Evolutionary conservation across 2,329 filamentous ascomycete species (phyloP).

Genomic region (Alternaria hordeiaustralica): DNA sequence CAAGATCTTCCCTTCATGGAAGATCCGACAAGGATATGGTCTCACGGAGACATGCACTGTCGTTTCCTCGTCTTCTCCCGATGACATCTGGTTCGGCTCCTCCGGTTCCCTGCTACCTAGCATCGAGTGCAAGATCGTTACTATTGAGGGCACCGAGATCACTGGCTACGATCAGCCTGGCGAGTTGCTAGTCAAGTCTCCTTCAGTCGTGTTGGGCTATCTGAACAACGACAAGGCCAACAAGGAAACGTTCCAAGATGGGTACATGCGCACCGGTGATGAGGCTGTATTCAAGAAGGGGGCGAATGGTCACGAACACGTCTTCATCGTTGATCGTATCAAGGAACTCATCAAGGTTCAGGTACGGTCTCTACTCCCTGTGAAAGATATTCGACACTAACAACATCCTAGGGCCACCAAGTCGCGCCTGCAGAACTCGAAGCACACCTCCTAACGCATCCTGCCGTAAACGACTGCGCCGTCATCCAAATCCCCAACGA

Average conservation of each 20-base stretch:
- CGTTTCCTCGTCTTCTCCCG: constrained; percentile 63
- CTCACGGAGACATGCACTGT: constrained; percentile 81
- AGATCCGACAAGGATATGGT: constrained; percentile 75
- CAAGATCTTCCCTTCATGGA: constrained; percentile 68
- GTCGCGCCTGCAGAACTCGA: constrained; percentile 85
- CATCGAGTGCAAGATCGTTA: constrained; percentile 70
- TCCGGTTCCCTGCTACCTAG: constrained; percentile 74
- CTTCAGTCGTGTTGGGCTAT: constrained; percentile 73
- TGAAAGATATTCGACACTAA: neutral
- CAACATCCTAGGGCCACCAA: constrained; percentile 68
- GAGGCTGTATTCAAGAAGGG: constrained; percentile 67
- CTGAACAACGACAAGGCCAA: constrained; percentile 86
- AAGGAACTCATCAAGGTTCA: constrained; percentile 82
- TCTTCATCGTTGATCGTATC: constrained; percentile 84
- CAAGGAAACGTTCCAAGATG: constrained; percentile 77
- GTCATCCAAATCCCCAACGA: constrained; percentile 77
- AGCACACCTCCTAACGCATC: constrained; percentile 77
- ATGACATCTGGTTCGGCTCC: constrained; percentile 74
- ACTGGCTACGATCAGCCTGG: constrained; percentile 66
- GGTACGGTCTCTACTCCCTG: constrained; percentile 51
- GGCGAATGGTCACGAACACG: constrained; percentile 73
- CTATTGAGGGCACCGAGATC: constrained; percentile 72
- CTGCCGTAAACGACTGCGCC: constrained; percentile 76
- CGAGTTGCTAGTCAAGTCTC: constrained; percentile 79
- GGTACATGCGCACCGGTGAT: constrained; percentile 85